phyloP scores from a whole-genome alignment of 2,329 filamentous ascomycete species.

The Fusarium pilosicola region DNA sequence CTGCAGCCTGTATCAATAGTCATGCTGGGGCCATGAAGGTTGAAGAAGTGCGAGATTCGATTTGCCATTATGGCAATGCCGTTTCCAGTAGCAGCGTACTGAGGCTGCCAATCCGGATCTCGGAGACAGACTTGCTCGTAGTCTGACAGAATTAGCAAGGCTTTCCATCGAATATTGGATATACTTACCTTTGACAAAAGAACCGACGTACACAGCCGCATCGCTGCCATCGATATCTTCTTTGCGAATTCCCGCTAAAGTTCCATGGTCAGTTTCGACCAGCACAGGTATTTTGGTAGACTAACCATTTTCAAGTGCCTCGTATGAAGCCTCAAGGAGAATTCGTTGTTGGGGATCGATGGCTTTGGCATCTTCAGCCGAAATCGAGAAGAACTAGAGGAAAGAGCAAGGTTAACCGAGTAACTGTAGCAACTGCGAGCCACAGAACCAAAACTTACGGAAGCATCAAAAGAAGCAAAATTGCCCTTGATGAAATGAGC shows the following conservation, averaged over 20 bases:
- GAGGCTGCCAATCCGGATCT: constrained; percentile 60
- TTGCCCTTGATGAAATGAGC: constrained; percentile 62
- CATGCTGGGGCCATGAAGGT: constrained; percentile 65
- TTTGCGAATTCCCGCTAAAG: constrained; percentile 56
- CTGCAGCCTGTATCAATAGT: constrained; percentile 70
- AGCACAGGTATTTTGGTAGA: neutral
- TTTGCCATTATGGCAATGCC: constrained; percentile 65
- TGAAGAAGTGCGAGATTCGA: constrained; percentile 65
- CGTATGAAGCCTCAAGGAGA: constrained; percentile 61
- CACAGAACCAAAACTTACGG: constrained; percentile 49
- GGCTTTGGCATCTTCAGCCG: constrained; percentile 60
- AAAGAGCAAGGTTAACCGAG: constrained; percentile 1
- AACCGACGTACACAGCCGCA: constrained; percentile 61
- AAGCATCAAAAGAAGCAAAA: constrained; percentile 59
- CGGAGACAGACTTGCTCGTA: constrained; percentile 62
- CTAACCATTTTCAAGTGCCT: constrained; percentile 61
- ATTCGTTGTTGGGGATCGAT: constrained; percentile 65
- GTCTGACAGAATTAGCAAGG: constrained; percentile 47
- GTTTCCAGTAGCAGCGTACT: constrained; percentile 64
- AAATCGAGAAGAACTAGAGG: constrained; percentile 61
- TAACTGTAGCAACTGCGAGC: neutral
- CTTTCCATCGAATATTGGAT: neutral
- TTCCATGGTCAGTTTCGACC: neutral
- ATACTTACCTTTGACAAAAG: constrained; percentile 58
- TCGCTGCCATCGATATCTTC: constrained; percentile 57